Percentiles rank a stretch among this genome's conserved stretches.
Conservation (phyloP, 192 early-diverging fungal genomes). For the Rhizophagus sp. region DNA sequence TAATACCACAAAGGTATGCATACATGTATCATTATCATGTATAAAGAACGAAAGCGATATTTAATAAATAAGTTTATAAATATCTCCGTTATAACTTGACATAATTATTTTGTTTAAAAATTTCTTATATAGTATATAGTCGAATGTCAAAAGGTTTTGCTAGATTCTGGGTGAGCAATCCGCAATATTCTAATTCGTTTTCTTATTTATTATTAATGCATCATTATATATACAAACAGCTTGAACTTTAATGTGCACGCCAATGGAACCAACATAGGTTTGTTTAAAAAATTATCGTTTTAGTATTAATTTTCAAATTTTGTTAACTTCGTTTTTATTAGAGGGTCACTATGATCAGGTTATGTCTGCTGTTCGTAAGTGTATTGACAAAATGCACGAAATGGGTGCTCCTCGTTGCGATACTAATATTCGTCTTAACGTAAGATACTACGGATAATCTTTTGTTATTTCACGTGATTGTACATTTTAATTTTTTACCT, state of each 20-base stretch:
- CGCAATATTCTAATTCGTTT: background rate
- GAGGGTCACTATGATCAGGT: background rate
- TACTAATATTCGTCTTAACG: background rate
- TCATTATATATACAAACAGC: background rate
- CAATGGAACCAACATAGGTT: slow-evolving; percentile 17
- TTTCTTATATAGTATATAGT: too few species aligned
- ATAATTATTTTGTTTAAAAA: too few species aligned
- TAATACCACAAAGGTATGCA: background rate
- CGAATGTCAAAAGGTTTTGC: too few species aligned
- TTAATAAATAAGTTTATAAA: too few species aligned
- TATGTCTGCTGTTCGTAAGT: background rate
- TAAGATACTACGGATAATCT: background rate
- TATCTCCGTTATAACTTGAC: too few species aligned
- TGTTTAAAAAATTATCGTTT: background rate
- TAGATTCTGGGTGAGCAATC: background rate
- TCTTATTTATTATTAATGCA: background rate
- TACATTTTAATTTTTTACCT: background rate
- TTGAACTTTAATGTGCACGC: background rate
- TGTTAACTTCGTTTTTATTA: background rate
- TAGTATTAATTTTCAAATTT: background rate
- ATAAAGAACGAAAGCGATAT: too few species aligned
- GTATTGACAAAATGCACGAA: slow-evolving; percentile 10
- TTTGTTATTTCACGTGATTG: background rate
- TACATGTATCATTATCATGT: background rate
- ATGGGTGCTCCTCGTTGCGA: background rate